phyloP scores from a whole-genome alignment of 2,329 filamentous ascomycete genomes.

The Cytospora paraplurivora region DNA sequence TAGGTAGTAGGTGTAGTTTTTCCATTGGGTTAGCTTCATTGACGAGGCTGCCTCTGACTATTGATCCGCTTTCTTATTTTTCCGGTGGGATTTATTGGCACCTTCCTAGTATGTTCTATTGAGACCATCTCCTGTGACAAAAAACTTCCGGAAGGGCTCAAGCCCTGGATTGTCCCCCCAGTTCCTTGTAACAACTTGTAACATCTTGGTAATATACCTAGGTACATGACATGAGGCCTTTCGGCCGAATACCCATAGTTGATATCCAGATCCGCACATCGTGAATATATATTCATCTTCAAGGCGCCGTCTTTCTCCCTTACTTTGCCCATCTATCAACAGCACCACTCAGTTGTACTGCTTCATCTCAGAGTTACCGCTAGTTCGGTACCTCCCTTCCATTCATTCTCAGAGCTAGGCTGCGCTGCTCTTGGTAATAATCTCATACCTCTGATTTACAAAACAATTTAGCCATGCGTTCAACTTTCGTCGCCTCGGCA shows the following conservation, averaged over 20 bases:
- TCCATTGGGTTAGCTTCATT: no score
- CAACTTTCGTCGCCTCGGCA: conserved; percentile 22
- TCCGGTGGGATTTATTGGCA: neutral
- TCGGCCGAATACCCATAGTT: neutral
- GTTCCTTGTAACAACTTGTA: neutral
- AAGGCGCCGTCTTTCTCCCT: neutral
- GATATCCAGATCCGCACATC: neutral
- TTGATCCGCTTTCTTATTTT: no score
- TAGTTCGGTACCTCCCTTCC: conserved; percentile 14
- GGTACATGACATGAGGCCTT: neutral
- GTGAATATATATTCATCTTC: conserved; percentile 7
- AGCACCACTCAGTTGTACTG: conserved; percentile 16
- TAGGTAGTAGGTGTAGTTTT: no score
- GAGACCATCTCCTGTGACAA: neutral
- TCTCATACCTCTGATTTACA: conserved; percentile 1
- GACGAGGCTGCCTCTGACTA: no score
- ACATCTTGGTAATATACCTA: neutral
- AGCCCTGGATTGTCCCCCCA: neutral
- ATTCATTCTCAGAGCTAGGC: conserved; percentile 17
- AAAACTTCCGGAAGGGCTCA: neutral
- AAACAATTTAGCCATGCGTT: conserved; percentile 26
- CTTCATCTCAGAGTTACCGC: conserved; percentile 15
- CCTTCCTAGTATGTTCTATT: neutral
- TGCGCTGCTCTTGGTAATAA: conserved; percentile 7
- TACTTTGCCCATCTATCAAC: neutral